These are phyloP conservation scores for Draba incana DNA, from an alignment of 345 rosid genomes.

Conservation along the genomic window DNA sequence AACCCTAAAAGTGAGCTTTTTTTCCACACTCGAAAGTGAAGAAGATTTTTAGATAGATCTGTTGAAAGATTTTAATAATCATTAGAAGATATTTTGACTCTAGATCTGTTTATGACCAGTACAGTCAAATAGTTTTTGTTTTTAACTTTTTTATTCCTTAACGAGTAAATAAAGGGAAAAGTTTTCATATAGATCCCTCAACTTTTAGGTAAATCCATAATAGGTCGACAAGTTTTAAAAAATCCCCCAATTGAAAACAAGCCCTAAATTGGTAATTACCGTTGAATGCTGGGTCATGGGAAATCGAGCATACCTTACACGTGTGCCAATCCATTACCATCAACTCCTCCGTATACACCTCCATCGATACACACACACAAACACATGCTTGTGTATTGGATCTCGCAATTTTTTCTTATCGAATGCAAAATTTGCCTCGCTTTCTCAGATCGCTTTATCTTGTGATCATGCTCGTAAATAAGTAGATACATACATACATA, in stretches of 20 bases:
- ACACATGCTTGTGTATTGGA: constrained; percentile 29
- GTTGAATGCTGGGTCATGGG: constrained; percentile 12
- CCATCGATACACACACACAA: constrained; percentile 25
- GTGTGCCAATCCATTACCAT: constrained; percentile 31
- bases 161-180: too few relatives aligned
- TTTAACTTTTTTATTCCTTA: not conserved
- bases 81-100: constrained; percentile 25
- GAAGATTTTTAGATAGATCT: constrained; percentile 29
- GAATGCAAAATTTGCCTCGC: not conserved
- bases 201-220: too few relatives aligned
- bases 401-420: constrained; percentile 24
- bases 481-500: constrained; percentile 3
- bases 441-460: constrained; percentile 24
- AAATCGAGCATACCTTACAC: constrained; percentile 36
- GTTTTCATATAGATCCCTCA: too few relatives aligned
- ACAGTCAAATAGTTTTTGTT: constrained; percentile 11
- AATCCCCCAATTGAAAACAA: too few relatives aligned
- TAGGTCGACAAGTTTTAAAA: too few relatives aligned
- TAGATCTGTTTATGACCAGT: constrained; percentile 9
- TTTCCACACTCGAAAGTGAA: constrained; percentile 12
- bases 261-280: not conserved
- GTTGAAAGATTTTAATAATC: too few relatives aligned
- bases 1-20: constrained; percentile 38
- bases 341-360: constrained; percentile 19
- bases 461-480: constrained; percentile 23